Evolutionary conservation across 2,329 filamentous ascomycete species (phyloP).

Genomic region (Elsinoe fawcettii): DNA sequence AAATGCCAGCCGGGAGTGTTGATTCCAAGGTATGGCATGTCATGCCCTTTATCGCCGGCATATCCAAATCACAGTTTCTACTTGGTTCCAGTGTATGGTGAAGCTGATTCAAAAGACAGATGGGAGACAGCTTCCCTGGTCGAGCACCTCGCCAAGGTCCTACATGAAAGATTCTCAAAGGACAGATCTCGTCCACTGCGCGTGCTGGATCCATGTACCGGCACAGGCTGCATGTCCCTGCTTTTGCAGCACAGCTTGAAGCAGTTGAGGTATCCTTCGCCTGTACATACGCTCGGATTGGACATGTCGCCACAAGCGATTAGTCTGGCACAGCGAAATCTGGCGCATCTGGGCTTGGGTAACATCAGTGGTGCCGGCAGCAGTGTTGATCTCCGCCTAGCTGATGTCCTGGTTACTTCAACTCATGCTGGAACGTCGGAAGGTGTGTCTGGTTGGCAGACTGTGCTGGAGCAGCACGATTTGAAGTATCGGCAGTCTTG

Average conservation of each 20-base stretch:
- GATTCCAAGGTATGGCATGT: slow-evolving; percentile 70
- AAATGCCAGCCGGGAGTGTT: slow-evolving; percentile 68
- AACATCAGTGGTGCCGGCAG: neutral
- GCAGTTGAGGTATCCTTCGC: slow-evolving; percentile 29
- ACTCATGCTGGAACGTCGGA: neutral
- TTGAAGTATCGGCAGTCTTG: neutral
- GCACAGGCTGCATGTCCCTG: slow-evolving; percentile 82
- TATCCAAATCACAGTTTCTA: no score
- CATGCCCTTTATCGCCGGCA: no score
- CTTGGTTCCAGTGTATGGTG: no score
- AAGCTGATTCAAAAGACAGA: neutral
- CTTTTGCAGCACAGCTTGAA: slow-evolving; percentile 58
- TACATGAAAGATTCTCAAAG: neutral
- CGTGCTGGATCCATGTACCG: slow-evolving; percentile 81
- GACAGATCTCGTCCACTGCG: slow-evolving; percentile 36
- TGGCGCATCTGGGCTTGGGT: slow-evolving; percentile 16
- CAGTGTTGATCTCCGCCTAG: slow-evolving; percentile 26
- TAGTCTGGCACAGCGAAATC: slow-evolving; percentile 57
- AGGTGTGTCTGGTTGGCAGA: neutral
- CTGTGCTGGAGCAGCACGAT: neutral
- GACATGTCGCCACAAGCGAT: slow-evolving; percentile 66
- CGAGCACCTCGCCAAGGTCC: neutral
- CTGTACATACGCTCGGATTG: slow-evolving; percentile 51
- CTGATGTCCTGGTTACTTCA: slow-evolving; percentile 26
- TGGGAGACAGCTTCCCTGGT: slow-evolving; percentile 16